Evolutionary conservation across 2,329 filamentous ascomycete genomes (phyloP).

Genomic region (Rutstroemia sp.): DNA sequence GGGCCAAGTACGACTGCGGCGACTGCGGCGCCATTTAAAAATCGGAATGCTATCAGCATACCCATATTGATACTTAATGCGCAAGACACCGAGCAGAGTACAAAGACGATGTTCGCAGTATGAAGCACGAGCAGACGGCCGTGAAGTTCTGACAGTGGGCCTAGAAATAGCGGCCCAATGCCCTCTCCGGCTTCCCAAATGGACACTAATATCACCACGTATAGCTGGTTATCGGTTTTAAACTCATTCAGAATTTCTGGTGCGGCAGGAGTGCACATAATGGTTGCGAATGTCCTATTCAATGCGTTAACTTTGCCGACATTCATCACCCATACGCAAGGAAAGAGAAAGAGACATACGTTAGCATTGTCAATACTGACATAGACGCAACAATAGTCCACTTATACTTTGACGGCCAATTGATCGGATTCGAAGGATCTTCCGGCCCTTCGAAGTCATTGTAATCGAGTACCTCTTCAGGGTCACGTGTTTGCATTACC

Average conservation of each 20-base stretch:
- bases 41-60: conserved; percentile 35
- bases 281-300: background rate
- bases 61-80: conserved; percentile 34
- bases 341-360: background rate
- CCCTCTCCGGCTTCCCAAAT: conserved; percentile 42
- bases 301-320: no score
- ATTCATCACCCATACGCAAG: no score
- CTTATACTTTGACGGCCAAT: conserved; percentile 23
- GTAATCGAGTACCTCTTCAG: background rate
- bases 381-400: background rate
- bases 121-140: conserved; percentile 36
- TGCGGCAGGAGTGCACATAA: background rate
- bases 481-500: no score
- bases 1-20: conserved; percentile 32
- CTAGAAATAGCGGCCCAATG: conserved; percentile 37
- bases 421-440: conserved; percentile 30
- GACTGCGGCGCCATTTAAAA: conserved; percentile 27
- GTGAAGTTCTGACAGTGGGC: conserved; percentile 37
- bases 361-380: background rate
- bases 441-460: conserved; percentile 8
- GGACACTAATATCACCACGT: conserved; percentile 34
- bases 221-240: background rate
- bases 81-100: conserved; percentile 40
- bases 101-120: conserved; percentile 41
- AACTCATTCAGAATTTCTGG: background rate